Evolutionary conservation across 441 rosid genomes (phyloP), one percentile per base, ranked within the genome.

Genomic region (Adansonia rubrostipa): DNA sequence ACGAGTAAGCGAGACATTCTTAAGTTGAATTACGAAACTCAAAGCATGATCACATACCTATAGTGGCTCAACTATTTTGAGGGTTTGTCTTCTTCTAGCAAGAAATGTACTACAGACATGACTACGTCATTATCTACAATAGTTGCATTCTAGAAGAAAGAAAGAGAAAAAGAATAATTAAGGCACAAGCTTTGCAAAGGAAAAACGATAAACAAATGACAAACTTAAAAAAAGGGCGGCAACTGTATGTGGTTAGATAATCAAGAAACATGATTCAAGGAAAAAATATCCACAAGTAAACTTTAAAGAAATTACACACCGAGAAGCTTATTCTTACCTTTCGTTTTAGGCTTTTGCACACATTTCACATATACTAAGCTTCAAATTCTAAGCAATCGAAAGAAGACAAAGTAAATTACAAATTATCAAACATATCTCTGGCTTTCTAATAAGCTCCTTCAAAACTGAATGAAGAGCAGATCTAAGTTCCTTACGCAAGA

Each of bases 401-500:
- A 54, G 19, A 57, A 17, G 48, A 72, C 15, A 2, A 40, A 92
- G 6, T 58, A 58, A 56, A 57, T 36, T 73, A 17, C 11, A 11
- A 57, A 42, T 54, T 9, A 73, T 58, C 40, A 73, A 40, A 73
- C 5, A 6, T 80, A 93, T 97, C 97, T 89, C 87, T 0, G 98
- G 97, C 79, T 91, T 93, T 80, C 89, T 86, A 75, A 93, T 87
- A 51, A 96, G 90, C 76, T 88, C 89, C 81, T 85, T 87, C 83
- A 92, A 80, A 68, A 93, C 79, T 40, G 93, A 92, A 78, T 91
- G 95, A 57, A 92, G 95, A 28, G 96, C 91, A 73, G 83, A 83
- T 50, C 97, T 89, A 17, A 96, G 91, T 85, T 92, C 93, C 89
- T 92, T 96, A 79, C 94, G 91, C 86, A 96, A 83, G 80, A 93